Conservation (phyloP, 2,329 filamentous ascomycete species). For the Botrytis elliptica region DNA sequence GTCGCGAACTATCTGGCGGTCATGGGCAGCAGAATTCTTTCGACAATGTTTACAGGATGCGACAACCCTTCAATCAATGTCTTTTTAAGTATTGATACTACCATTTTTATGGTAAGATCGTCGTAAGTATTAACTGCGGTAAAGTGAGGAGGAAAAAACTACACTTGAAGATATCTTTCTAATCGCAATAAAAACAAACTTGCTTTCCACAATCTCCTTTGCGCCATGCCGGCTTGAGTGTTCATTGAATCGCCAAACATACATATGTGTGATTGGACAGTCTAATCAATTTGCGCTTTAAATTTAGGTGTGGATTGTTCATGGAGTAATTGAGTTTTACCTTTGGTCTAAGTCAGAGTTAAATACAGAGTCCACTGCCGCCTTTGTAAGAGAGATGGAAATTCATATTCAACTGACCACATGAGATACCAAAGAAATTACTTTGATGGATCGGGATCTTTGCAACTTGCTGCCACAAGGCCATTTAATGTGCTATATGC, state of each 20-base stretch:
- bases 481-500: accelerated
- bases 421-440: background rate
- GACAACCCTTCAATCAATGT: background rate
- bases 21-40: background rate
- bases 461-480: background rate
- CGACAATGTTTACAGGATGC: background rate
- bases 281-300: background rate
- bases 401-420: background rate
- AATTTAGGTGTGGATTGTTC: background rate
- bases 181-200: background rate
- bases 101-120: background rate
- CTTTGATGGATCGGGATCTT: background rate
- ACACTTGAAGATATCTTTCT: background rate
- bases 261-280: background rate
- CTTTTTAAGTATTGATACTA: background rate
- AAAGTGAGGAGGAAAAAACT: background rate
- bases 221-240: background rate
- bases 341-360: background rate
- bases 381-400: background rate
- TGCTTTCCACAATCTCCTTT: background rate
- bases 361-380: background rate
- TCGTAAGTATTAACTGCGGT: background rate
- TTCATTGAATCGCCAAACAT: background rate
- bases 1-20: background rate
- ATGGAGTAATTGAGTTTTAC: background rate